Conservation (phyloP, 2,329 filamentous ascomycete genomes). For the Phoma sp. region DNA sequence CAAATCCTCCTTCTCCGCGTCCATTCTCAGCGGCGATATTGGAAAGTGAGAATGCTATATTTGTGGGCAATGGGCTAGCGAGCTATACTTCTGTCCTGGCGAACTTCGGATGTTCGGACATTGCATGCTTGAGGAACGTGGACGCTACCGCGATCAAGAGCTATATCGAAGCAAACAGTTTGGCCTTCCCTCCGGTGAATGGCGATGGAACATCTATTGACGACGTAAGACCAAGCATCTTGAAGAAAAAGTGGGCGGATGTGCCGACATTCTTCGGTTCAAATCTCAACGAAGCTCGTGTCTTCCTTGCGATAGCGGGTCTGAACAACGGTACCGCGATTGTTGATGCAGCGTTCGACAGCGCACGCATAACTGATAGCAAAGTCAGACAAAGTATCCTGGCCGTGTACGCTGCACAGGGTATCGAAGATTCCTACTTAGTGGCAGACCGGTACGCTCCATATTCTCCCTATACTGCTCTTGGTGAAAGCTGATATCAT, state of each 20-base stretch:
- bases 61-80: slow-evolving; percentile 7
- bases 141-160: slow-evolving; percentile 10
- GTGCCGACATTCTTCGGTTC: slow-evolving; percentile 19
- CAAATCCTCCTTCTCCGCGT: slow-evolving; percentile 22
- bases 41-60: slow-evolving; percentile 22
- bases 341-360: slow-evolving; percentile 3
- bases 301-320: slow-evolving; percentile 13
- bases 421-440: slow-evolving; percentile 5
- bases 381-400: slow-evolving; percentile 4
- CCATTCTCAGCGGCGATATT: slow-evolving; percentile 35
- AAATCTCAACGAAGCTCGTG: slow-evolving; percentile 17
- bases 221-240: slow-evolving; percentile 18
- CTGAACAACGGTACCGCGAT: slow-evolving; percentile 10
- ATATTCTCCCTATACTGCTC: not conserved
- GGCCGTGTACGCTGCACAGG: slow-evolving; percentile 5
- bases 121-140: slow-evolving; percentile 13
- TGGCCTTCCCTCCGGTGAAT: slow-evolving; percentile 20
- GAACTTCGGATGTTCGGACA: slow-evolving; percentile 16
- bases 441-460: slow-evolving; percentile 2
- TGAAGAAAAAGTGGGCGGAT: slow-evolving; percentile 10
- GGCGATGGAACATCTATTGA: slow-evolving; percentile 13
- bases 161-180: slow-evolving; percentile 15
- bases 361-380: slow-evolving; percentile 11
- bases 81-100: slow-evolving; percentile 17
- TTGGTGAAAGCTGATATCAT: not conserved